Base-by-base conservation (phyloP, 768 basidiomycete genomes). In the Leccinum boreale region DNA sequence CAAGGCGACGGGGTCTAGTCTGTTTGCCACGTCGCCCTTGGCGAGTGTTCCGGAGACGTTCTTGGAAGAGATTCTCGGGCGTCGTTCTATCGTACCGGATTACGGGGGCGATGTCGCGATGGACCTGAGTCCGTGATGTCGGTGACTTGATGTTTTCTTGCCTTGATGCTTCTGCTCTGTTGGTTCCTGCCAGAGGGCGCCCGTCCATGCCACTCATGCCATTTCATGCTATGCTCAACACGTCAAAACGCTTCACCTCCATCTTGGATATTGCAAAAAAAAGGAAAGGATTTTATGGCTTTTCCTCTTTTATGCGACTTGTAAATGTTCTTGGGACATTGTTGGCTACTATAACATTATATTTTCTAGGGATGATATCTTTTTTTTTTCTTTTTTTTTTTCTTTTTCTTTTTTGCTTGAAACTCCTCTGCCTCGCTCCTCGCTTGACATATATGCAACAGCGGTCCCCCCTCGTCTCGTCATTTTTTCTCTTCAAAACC, bases 11-110 rank as follows among this genome's bases (percentile, higher is more conserved):
- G 68, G 69, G 8, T 68, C 62, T 15, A 73, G 72, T 35, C 67
- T 79, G 57, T 87, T 86, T 67, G 76, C 69, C 21, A 85, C 84
- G 21, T 87, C 85, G 44, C 89, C 82, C 67, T 65, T 92, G 58
- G 83, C 82, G 19, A 77, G 85, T 50, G 86, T 86, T 23, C 74
- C 81, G 14, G 73, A 72, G 15, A 81, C 79, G 9, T 93, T 91
- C 73, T 73, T 94, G 69, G 80, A 81, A 21, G 82, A 85, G 59
- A 82, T 92, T 50, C 77, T 87, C 39, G 75, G 71, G 17, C 73
- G 63, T 19, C 66, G 61, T 53, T 17, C 48, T 28, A 56, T 15
- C 11, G 44, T 26, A 2, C 24, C 54, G 39, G 39, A 54, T 21
- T 50, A 65, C 42, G 62, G 59, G 19, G 67, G 71, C 46, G 65